Base-by-base conservation (phyloP, 768 basidiomycete species). In the Leccinum longicurvipes region DNA sequence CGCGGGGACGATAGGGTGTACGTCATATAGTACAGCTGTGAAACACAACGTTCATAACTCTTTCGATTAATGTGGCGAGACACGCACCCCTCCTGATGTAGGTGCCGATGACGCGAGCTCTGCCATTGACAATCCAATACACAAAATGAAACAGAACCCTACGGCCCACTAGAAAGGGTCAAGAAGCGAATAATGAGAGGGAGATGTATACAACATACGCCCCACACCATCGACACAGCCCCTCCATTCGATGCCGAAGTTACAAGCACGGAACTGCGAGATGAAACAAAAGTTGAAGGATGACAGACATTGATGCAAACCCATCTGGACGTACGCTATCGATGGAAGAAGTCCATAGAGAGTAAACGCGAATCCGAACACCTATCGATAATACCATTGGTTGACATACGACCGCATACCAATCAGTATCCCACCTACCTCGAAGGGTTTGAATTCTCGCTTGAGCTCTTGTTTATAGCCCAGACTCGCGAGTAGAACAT, bases 311-410 rank as follows among this genome's bases (percentile, higher is more conserved):
- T 47, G 60, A 68, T 24, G 36, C 52, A 2, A 63, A 44, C 2
- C 5, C 36, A 39, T 39, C n/a, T 9, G 56, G 32, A 72, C 78
- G 10, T 55, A 82, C 67, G 84, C 79, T 42, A 87, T 85, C 0
- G 86, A 79, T 19, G 79, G 85, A 1, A 86, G 77, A 17, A 87
- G 63, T 0, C 86, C 86, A 50, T 86, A 84, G 55, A 87, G 82
- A 6, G 82, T 83, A 66, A 88, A 88, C 0, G 82, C 81, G 21
- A 87, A 74, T 1, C 86, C 85, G 57, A 87, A 87, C 10, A 85
- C 82, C 82, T 88, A 63, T 69, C 25, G 29, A 62, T 63, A 3
- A 10, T 23, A 8, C n/a, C 31, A 5, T 39, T 12, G 19, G 15
- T 24, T 19, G 47, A 27, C 2, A 25, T 21, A 3, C 8, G 3